Evolutionary conservation across 73 alveolate species (phyloP), one percentile per base, ranked within the genome.

Genomic region (Paraurostyla sp.): DNA sequence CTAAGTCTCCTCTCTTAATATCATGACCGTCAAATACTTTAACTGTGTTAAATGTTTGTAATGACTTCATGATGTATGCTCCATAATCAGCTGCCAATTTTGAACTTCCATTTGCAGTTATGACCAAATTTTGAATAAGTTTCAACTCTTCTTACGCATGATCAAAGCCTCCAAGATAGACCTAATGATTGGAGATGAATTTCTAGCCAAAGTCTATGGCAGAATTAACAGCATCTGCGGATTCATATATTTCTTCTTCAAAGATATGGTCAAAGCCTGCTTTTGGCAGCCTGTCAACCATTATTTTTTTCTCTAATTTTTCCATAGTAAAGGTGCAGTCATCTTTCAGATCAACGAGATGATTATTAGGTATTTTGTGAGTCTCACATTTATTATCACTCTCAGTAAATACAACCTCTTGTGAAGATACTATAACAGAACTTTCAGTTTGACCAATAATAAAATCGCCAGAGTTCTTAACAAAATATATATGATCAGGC

Each of bases 341-440:
- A 62, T 62, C 80, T 25, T 69, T 69, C 36, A 69, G 16, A 23
- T 69, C 85, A 7, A 42, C 38, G 40, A 69, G 85, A 43, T 69
- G 63, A 43, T 69, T 69, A 23, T 69, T 69, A 11, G 85, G 85
- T 6, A 69, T 69, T 33, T 33, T 40, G 20, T 40, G 57, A n/a
- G 40, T 41, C 27, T 69, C 85, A 18, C 85, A n/a, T 69, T 36
- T 40, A 13, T 16, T 3, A 6, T 18, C 69, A 9, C 45, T 22
- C 40, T 69, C 85, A 36, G 11, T 23, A 73, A 96, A 94, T 0
- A 94, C 97, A 27, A 88, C 80, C 43, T 75, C 94, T 65, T 94
- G 95, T 35, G 95, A 54, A 0, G 97, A 88, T n/a, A 96, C 94
- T 43, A 92, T 75, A 45, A 60, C 41, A 32, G 68, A 50, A 25